Conservation (phyloP, 495 filamentous ascomycete genomes). For the Talaromyces stipitatus region DNA sequence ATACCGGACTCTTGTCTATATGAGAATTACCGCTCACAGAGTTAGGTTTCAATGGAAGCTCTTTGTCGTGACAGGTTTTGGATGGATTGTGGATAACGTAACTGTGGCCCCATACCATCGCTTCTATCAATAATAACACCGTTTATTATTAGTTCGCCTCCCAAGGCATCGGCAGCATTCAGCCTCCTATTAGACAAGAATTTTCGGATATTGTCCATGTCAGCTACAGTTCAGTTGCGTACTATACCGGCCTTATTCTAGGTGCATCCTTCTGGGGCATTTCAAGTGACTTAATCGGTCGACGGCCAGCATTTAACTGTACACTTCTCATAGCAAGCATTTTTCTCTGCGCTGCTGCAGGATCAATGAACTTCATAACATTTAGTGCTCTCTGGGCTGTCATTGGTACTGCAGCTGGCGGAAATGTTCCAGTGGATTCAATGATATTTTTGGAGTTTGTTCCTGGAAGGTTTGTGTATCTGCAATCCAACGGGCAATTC, state of each 20-base stretch:
- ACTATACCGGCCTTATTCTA: conserved; percentile 27
- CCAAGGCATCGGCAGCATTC: conserved; percentile 23
- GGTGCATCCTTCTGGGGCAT: conserved; percentile 29
- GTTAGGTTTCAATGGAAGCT: conserved; percentile 27
- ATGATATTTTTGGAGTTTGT: conserved; percentile 28
- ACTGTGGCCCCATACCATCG: not conserved
- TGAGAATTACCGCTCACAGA: not conserved
- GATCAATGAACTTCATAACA: conserved; percentile 22
- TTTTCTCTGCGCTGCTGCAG: conserved; percentile 22
- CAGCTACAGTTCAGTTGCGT: conserved; percentile 30
- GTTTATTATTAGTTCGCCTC: too few species aligned
- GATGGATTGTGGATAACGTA: conserved; percentile 30
- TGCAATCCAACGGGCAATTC: too few species aligned
- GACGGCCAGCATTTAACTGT: conserved; percentile 22
- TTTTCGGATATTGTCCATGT: conserved; percentile 19
- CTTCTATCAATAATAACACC: not conserved
- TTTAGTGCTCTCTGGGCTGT: conserved; percentile 28
- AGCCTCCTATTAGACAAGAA: conserved; percentile 23
- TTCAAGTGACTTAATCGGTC: conserved; percentile 24
- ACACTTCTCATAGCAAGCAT: conserved; percentile 21
- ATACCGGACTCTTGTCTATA: not conserved
- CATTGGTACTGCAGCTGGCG: conserved; percentile 25
- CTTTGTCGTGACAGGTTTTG: conserved; percentile 25
- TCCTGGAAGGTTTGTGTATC: conserved; percentile 23
- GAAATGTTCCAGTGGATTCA: conserved; percentile 25